A percentile compares a stretch with the other conserved stretches of the same genome.
phyloP scores from a whole-genome alignment of 768 basidiomycete species.

The Trametes meyenii region DNA sequence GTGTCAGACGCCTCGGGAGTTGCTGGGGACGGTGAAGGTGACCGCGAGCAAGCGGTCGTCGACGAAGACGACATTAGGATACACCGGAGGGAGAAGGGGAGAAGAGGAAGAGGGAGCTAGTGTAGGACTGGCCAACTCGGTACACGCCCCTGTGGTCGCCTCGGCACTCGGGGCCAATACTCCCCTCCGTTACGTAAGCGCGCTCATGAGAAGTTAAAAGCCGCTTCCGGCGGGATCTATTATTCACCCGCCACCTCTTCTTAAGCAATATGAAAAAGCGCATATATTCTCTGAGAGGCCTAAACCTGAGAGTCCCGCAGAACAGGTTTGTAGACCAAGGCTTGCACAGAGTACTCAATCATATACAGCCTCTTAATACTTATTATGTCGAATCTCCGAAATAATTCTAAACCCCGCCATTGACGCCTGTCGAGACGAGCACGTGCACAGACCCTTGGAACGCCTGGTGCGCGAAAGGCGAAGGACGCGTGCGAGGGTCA shows the following conservation, averaged over 20 bases:
- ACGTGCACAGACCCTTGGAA: neutral
- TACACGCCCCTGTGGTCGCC: neutral
- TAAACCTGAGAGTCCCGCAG: too few relatives aligned
- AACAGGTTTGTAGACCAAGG: too few relatives aligned
- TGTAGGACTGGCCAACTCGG: neutral
- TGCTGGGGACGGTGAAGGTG: constrained; percentile 69
- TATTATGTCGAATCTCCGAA: neutral
- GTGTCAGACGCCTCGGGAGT: constrained; percentile 68
- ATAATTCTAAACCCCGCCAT: neutral
- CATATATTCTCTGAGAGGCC: too few relatives aligned
- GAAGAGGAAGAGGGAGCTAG: constrained; percentile 10
- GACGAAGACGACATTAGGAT: constrained; percentile 62
- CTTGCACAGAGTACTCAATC: too few relatives aligned
- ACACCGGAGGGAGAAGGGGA: neutral
- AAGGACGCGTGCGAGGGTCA: constrained; percentile 13
- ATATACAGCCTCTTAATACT: too few relatives aligned
- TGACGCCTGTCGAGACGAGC: neutral
- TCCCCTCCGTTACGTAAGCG: constrained; percentile 1
- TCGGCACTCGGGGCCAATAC: constrained; percentile 3
- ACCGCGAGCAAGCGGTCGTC: constrained; percentile 61
- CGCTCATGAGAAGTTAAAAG: neutral
- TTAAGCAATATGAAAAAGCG: too few relatives aligned
- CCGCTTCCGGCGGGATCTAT: neutral
- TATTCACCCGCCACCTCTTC: too few relatives aligned
- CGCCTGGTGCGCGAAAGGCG: constrained; percentile 5